Percentiles rank a stretch among this genome's conserved stretches.
These are phyloP conservation scores for Parathielavia hyrcaniae DNA, from an alignment of 495 filamentous ascomycete genomes.

Conservation along the genomic window DNA sequence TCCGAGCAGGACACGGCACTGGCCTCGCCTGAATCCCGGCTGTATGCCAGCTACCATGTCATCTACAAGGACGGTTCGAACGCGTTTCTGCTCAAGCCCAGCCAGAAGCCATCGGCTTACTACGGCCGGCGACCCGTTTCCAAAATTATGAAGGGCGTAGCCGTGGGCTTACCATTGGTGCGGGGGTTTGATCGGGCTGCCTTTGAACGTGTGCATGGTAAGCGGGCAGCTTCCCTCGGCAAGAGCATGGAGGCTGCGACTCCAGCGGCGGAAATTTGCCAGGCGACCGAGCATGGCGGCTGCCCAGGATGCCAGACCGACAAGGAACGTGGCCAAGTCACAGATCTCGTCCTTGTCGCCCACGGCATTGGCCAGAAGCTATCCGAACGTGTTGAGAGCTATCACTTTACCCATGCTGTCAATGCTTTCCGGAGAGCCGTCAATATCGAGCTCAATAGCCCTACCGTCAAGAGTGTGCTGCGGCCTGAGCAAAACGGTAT, in stretches of 20 bases:
- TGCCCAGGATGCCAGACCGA: slow-evolving; percentile 53
- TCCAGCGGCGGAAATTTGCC: slow-evolving; percentile 15
- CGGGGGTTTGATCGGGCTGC: slow-evolving; percentile 72
- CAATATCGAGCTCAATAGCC: slow-evolving; percentile 74
- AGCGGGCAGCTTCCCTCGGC: slow-evolving; percentile 34
- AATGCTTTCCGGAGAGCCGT: slow-evolving; percentile 82
- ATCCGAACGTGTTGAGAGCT: slow-evolving; percentile 92
- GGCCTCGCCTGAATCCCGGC: slow-evolving; percentile 31
- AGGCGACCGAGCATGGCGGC: slow-evolving; percentile 32
- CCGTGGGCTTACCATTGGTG: slow-evolving; percentile 78
- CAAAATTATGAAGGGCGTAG: slow-evolving; percentile 75
- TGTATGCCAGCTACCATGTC: slow-evolving; percentile 64
- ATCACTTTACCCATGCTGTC: slow-evolving; percentile 92
- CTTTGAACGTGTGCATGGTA: slow-evolving; percentile 69
- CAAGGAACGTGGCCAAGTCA: slow-evolving; percentile 61
- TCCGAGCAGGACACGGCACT: slow-evolving; percentile 34
- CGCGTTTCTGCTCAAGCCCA: slow-evolving; percentile 76
- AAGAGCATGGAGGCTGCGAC: slow-evolving; percentile 35
- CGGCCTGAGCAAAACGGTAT: slow-evolving; percentile 56
- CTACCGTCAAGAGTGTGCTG: slow-evolving; percentile 65
- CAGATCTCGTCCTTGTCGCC: slow-evolving; percentile 81
- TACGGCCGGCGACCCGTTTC: slow-evolving; percentile 69
- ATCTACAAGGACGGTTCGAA: slow-evolving; percentile 71
- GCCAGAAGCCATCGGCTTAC: slow-evolving; percentile 70
- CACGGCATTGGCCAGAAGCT: slow-evolving; percentile 97